Conservation (phyloP, 2,329 filamentous ascomycete genomes). For the Aspergillus piperis region DNA sequence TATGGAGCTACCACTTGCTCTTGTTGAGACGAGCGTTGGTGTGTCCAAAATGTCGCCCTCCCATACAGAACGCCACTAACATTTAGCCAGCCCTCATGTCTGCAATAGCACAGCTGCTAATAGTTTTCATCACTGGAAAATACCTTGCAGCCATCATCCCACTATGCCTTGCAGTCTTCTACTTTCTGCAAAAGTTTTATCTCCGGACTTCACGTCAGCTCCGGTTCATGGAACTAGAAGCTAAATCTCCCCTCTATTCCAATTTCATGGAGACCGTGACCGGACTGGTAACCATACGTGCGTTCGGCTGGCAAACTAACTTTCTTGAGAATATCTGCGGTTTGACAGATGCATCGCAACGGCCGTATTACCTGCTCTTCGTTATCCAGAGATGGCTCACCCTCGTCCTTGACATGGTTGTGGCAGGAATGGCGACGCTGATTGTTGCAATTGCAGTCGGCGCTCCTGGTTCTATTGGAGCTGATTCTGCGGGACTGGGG, state of each 20-base stretch:
- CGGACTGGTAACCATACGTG: conserved; percentile 53
- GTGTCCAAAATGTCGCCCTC: neutral
- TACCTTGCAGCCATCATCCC: conserved; percentile 38
- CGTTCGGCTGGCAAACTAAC: conserved; percentile 51
- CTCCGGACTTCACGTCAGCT: conserved; percentile 54
- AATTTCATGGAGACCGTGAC: conserved; percentile 55
- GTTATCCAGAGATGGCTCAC: conserved; percentile 47
- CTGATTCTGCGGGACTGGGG: conserved; percentile 49
- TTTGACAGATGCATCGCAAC: conserved; percentile 44
- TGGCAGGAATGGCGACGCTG: conserved; percentile 44
- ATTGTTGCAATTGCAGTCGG: conserved; percentile 48
- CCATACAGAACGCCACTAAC: neutral
- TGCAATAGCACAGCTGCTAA: conserved; percentile 3
- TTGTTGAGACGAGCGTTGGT: conserved; percentile 7
- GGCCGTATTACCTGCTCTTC: conserved; percentile 49
- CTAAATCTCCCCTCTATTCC: conserved; percentile 53
- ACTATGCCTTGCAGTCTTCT: conserved; percentile 46
- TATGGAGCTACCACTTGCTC: conserved; percentile 15
- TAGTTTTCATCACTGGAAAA: conserved; percentile 1
- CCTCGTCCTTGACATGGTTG: conserved; percentile 46
- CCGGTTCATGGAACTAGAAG: conserved; percentile 56
- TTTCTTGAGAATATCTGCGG: conserved; percentile 41
- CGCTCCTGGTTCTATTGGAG: conserved; percentile 36
- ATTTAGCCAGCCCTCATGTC: neutral
- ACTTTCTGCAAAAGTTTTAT: conserved; percentile 56